phyloP scores from a whole-genome alignment of 129 eudicot species.

The Flaveria sonorensis region DNA sequence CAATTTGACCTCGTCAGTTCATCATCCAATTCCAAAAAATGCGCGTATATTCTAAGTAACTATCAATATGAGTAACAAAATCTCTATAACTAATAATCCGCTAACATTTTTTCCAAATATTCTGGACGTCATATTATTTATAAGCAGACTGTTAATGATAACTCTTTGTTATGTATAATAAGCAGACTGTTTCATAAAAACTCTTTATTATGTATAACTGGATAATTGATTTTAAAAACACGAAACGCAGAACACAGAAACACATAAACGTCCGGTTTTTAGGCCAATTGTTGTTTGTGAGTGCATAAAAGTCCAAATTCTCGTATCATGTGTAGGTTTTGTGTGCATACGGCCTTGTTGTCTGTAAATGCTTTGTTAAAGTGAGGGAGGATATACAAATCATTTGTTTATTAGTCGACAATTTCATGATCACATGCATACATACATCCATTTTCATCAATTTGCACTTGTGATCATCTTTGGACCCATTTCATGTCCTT shows the following conservation, averaged over 20 bases:
- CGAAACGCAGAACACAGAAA: neutral
- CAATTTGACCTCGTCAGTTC: neutral
- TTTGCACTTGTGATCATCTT: constrained; percentile 41
- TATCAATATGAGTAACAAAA: too few species aligned
- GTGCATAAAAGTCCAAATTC: constrained; percentile 28
- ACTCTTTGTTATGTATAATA: neutral
- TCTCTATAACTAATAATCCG: neutral
- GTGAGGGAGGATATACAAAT: constrained; percentile 22
- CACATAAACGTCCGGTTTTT: constrained; percentile 8
- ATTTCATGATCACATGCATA: constrained; percentile 38
- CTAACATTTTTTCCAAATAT: neutral
- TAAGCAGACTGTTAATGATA: neutral
- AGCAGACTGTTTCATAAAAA: neutral
- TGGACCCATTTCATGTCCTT: constrained; percentile 47
- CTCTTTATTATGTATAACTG: neutral
- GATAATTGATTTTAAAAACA: neutral
- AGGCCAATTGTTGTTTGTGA: constrained; percentile 23
- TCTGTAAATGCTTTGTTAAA: constrained; percentile 32
- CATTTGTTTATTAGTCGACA: constrained; percentile 24
- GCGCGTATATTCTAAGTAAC: neutral
- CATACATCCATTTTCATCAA: constrained; percentile 34
- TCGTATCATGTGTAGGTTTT: constrained; percentile 26
- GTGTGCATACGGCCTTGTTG: constrained; percentile 37
- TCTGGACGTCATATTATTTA: neutral
- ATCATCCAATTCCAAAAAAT: constrained; percentile 2